Percentiles rank a stretch among this genome's conserved stretches.
Evolutionary conservation across 768 basidiomycete genomes (phyloP).

Genomic region (Kwoniella mangroviensis): DNA sequence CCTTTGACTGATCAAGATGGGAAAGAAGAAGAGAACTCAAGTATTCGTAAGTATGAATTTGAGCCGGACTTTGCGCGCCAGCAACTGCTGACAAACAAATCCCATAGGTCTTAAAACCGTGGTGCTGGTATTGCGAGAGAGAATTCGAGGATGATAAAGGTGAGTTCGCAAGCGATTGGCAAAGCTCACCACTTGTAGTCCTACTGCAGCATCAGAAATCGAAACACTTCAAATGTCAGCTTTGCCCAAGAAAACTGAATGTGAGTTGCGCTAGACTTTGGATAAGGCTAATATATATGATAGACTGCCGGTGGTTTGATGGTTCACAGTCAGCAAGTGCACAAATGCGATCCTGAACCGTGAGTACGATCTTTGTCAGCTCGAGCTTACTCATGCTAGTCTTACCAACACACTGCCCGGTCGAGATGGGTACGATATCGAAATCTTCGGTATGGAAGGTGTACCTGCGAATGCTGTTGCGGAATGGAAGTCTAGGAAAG

Average conservation of each 20-base stretch:
- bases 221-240: slow-evolving; percentile 97
- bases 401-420: slow-evolving; percentile 96
- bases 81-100: neutral
- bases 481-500: slow-evolving; percentile 94
- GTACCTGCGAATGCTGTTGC: slow-evolving; percentile 92
- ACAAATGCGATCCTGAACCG: slow-evolving; percentile 97
- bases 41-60: slow-evolving; percentile 47
- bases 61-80: neutral
- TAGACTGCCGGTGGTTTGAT: slow-evolving; percentile 91
- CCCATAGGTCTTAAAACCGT: slow-evolving; percentile 60
- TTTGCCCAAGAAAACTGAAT: slow-evolving; percentile 93
- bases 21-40: slow-evolving; percentile 55
- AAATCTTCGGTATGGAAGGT: slow-evolving; percentile 99
- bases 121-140: slow-evolving; percentile 99
- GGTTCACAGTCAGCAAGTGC: slow-evolving; percentile 97
- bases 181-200: slow-evolving; percentile 62
- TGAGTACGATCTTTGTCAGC: slow-evolving; percentile 56
- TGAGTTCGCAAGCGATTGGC: slow-evolving; percentile 56
- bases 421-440: slow-evolving; percentile 95
- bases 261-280: slow-evolving; percentile 23
- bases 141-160: slow-evolving; percentile 99
- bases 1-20: slow-evolving; percentile 38
- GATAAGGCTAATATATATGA: slow-evolving; percentile 13
- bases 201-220: slow-evolving; percentile 99
- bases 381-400: slow-evolving; percentile 60